Evolutionary conservation across 208 protist species (phyloP).

Genomic region (Phytomonas francai): DNA sequence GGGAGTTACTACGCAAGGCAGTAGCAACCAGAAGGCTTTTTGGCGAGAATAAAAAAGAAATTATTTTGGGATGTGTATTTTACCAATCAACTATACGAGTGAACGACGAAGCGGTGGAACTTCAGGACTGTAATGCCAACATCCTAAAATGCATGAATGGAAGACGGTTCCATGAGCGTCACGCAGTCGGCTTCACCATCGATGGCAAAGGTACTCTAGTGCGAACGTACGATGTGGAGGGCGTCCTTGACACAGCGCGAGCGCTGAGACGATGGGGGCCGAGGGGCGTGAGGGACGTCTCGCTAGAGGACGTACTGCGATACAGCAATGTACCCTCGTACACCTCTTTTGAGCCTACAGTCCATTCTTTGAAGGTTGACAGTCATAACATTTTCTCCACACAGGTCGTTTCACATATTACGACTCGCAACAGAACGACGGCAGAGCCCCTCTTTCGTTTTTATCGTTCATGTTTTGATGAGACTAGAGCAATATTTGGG

Average conservation of each 20-base stretch:
- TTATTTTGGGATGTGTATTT: conserved; percentile 23
- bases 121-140: conserved; percentile 27
- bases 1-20: conserved; percentile 17
- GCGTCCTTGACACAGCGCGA: conserved; percentile 23
- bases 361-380: not conserved
- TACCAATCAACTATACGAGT: conserved; percentile 38
- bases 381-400: not conserved
- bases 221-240: conserved; percentile 40
- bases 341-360: not conserved
- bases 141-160: conserved; percentile 24
- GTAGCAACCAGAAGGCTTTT: not conserved
- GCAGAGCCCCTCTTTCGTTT: not conserved
- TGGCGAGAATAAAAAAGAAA: not conserved
- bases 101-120: conserved; percentile 31
- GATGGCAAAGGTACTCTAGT: conserved; percentile 46
- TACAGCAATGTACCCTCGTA: conserved; percentile 1
- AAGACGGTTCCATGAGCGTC: conserved; percentile 28
- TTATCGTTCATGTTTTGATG: not conserved
- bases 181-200: conserved; percentile 62
- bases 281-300: not conserved
- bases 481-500: not conserved
- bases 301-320: not conserved
- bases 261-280: not conserved
- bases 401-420: not conserved
- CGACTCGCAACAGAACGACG: not conserved